A percentile compares a stretch with the other conserved stretches of the same genome.
These are phyloP conservation scores for Cladosporium phlei DNA, from an alignment of 2,329 filamentous ascomycete genomes.

Conservation along the genomic window DNA sequence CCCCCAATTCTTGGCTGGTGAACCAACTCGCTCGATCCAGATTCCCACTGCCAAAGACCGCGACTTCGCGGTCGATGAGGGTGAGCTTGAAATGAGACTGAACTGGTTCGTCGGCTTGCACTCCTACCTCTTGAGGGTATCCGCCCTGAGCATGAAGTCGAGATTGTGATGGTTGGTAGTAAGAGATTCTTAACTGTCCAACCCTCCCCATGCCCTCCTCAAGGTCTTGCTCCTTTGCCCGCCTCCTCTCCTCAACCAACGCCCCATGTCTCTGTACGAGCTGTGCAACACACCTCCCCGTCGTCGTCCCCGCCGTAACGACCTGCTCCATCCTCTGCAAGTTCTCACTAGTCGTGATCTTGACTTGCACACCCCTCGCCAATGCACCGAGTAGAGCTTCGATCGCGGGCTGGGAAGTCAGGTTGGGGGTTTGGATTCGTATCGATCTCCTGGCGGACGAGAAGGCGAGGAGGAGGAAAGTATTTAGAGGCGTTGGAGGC, in stretches of 20 bases:
- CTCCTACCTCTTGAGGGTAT: conserved; percentile 25
- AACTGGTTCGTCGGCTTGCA: conserved; percentile 48
- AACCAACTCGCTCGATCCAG: conserved; percentile 83
- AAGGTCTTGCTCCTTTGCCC: conserved; percentile 23
- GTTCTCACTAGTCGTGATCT: conserved; percentile 31
- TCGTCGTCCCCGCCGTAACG: conserved; percentile 72
- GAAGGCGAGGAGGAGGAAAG: conserved; percentile 58
- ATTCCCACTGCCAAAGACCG: conserved; percentile 74
- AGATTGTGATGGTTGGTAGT: conserved; percentile 53
- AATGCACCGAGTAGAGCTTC: conserved; percentile 58
- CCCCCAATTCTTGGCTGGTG: conserved; percentile 77
- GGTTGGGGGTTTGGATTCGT: conserved; percentile 71
- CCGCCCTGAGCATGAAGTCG: too few species aligned
- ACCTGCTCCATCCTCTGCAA: conserved; percentile 64
- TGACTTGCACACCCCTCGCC: conserved; percentile 61
- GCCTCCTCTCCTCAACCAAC: conserved; percentile 17
- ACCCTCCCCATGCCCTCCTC: conserved; percentile 43
- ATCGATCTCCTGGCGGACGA: conserved; percentile 54
- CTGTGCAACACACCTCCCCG: conserved; percentile 57
- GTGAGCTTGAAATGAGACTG: conserved; percentile 75
- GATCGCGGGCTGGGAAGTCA: conserved; percentile 64
- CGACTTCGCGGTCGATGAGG: conserved; percentile 63
- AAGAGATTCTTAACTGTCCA: conserved; percentile 55
- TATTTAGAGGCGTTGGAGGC: conserved; percentile 64
- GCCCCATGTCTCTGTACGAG: conserved; percentile 54